phyloP scores from a whole-genome alignment of 441 rosid genomes.

The Jatropha multifida region DNA sequence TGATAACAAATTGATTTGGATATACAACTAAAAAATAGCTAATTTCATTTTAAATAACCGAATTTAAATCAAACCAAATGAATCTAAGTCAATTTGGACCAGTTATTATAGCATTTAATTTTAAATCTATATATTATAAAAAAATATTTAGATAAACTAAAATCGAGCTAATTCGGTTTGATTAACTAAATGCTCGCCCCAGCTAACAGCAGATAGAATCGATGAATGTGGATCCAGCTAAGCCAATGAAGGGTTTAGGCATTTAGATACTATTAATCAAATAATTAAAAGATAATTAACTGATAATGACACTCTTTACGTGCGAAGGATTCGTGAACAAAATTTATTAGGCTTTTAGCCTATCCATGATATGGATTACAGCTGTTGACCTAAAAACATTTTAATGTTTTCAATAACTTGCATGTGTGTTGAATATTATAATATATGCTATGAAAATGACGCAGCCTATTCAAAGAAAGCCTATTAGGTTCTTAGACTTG shows the following conservation, averaged over 20 bases:
- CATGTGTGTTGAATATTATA: conserved; percentile 8
- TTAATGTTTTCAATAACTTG: neutral
- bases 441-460: neutral
- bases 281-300: neutral
- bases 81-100: too few relatives aligned
- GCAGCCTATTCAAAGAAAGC: neutral
- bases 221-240: neutral
- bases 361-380: conserved; percentile 15
- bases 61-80: too few relatives aligned
- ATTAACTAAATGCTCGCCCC: too few relatives aligned
- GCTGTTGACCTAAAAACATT: conserved; percentile 25
- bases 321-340: neutral
- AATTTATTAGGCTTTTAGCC: neutral
- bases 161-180: too few relatives aligned
- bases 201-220: too few relatives aligned
- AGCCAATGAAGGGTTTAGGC: neutral
- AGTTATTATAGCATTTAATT: too few relatives aligned
- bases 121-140: too few relatives aligned
- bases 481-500: neutral
- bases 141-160: too few relatives aligned
- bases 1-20: too few relatives aligned
- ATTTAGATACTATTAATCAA: neutral
- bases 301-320: neutral
- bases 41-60: too few relatives aligned
- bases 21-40: too few relatives aligned